phyloP scores from a whole-genome alignment of 1,139 yeast genomes.

The Suhomyces ambrosiae region DNA sequence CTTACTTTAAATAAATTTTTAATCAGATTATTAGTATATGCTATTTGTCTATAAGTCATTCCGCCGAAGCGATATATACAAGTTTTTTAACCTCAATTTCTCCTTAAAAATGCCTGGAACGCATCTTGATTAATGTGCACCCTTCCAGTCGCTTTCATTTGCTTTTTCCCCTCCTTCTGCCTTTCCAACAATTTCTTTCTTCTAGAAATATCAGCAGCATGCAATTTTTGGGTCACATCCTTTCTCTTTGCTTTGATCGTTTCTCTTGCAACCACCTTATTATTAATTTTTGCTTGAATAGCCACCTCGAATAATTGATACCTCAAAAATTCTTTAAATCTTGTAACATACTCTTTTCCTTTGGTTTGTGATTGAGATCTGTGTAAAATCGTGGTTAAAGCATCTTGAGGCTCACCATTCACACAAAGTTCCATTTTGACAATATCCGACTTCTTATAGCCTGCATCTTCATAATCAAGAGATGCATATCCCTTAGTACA shows the following conservation, averaged over 20 bases:
- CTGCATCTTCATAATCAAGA: conserved; percentile 91
- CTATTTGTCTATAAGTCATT: neutral
- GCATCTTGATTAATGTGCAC: conserved; percentile 84
- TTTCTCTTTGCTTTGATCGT: conserved; percentile 91
- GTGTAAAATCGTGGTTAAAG: conserved; percentile 89
- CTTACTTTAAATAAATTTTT: no score
- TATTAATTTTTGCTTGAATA: conserved; percentile 87
- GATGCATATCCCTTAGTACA: conserved; percentile 92
- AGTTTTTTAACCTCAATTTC: conserved; percentile 19
- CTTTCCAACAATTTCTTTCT: conserved; percentile 83
- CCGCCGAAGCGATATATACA: conserved; percentile 1
- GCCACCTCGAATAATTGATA: conserved; percentile 90
- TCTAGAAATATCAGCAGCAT: conserved; percentile 91
- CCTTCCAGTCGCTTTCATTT: conserved; percentile 76
- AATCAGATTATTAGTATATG: neutral
- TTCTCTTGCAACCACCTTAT: conserved; percentile 83
- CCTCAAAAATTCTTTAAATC: conserved; percentile 75
- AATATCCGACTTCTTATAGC: conserved; percentile 76
- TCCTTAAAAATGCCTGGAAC: conserved; percentile 65
- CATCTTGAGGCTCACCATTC: conserved; percentile 89
- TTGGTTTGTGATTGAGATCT: conserved; percentile 67
- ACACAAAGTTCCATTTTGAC: conserved; percentile 88
- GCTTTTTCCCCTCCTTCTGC: conserved; percentile 93
- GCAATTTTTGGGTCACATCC: conserved; percentile 88
- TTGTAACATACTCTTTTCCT: conserved; percentile 81